Evolutionary conservation across 768 basidiomycete genomes (phyloP), one percentile per base, ranked within the genome.

Genomic region (Pholiota molesta): DNA sequence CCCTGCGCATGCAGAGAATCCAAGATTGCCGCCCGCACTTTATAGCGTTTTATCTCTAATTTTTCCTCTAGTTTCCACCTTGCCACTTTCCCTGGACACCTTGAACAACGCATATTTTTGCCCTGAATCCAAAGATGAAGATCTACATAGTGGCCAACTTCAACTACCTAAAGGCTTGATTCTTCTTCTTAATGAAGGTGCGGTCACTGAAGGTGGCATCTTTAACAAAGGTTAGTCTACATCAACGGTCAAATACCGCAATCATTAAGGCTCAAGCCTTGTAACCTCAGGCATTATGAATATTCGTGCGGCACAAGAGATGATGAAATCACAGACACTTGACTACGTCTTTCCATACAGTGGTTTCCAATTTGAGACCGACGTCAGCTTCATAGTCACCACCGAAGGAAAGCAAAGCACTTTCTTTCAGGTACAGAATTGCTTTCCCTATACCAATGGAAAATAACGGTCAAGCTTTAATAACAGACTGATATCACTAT

Each of bases 331-430:
- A 7, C 92, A 95, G 67, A 87, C 83, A 0, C 74, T 94, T 29
- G 82, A 86, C 23, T 95, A 94, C 69, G 72, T 81, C 35, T 95
- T 93, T 69, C 93, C 92, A 1, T 94, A 85, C 72, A 90, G 86
- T 69, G 79, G 71, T 60, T 94, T 89, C 71, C 73, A 80, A 8
- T 94, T 95, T 67, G 79, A 86, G 19, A 92, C 91, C 0, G 91
- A 93, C 66, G 73, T 91, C n/a, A 79, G 74, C n/a, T 84, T 88
- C 62, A 64, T 94, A 19, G 73, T 90, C 0, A 73, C 89, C 10
- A 80, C 82, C 42, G 81, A 88, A 61, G 90, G 92, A 31, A 78
- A 78, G 62, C 87, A 85, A 73, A 92, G 90, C 65, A 78, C 88
- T 1, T 88, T 95, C 68, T 89, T 92, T 72, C 80, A 86, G 81